Evolutionary conservation across 2,329 filamentous ascomycete species (phyloP), one percentile per base, ranked within the genome.

Genomic region (Fusarium foetens): DNA sequence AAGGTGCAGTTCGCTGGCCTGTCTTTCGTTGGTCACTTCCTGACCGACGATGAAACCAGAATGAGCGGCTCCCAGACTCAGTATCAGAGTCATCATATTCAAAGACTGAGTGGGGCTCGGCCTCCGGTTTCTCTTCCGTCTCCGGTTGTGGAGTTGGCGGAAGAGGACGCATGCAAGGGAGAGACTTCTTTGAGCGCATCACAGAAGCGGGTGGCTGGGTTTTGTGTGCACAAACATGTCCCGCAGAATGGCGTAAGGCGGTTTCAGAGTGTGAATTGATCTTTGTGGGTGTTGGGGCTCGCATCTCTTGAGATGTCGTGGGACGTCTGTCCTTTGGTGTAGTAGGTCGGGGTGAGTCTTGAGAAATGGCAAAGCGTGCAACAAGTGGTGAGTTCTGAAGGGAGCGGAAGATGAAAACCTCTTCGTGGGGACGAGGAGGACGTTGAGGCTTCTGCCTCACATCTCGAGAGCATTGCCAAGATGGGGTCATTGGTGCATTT

Each of bases 71-170:
- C 6, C 62, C 69, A 36, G 55, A 76, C 73, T 85, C 84, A 17
- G 76, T 77, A 73, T 85, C 84, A 19, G 77, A 78, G 64, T 87
- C 85, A 65, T 87, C 85, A 19, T 81, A 73, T 46, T 87, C 86
- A 67, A 88, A 88, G 29, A 87, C 83, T 5, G 86, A 87, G n/a
- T 82, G 76, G 14, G 75, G 70, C 53, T 75, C 73, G 48, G 33
- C 43, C 31, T 60, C 62, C 41, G 54, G 39, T 27, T 57, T 71
- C 16, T 67, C 45, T 38, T 68, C 63, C 55, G 48, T 46, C 49
- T 73, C 73, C 10, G 65, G 66, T 49, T 77, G 76, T 23, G 77
- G 61, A 51, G 71, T 73, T 31, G 76, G 67, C 31, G 75, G 59
- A 46, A 75, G 71, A 36, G 77, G 66, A 38, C 74, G 72, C 42